phyloP scores from a whole-genome alignment of 495 filamentous ascomycete species.

The Lichenothelia convexa region DNA sequence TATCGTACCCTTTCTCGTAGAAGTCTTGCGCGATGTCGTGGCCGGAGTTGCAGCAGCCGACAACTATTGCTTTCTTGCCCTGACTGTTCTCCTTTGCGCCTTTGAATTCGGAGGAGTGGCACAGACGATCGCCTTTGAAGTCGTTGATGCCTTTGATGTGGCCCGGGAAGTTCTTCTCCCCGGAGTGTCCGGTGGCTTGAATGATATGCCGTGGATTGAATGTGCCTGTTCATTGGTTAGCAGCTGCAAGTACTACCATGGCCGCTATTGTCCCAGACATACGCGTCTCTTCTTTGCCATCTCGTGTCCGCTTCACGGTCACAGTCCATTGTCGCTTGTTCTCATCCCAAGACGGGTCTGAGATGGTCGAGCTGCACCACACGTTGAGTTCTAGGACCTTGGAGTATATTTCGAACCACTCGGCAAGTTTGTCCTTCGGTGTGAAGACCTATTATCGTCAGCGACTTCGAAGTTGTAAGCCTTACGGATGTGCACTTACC shows the following conservation, averaged over 20 bases:
- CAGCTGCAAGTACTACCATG: too few species aligned
- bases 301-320: constrained; percentile 32
- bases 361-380: constrained; percentile 44
- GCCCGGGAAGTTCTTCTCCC: constrained; percentile 45
- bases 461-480: too few species aligned
- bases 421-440: constrained; percentile 65
- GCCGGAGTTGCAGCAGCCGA: constrained; percentile 65
- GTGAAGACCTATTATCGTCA: too few species aligned
- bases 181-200: constrained; percentile 55
- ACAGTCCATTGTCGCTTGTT: constrained; percentile 40
- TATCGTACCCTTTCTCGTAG: constrained; percentile 62
- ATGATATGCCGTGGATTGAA: constrained; percentile 48
- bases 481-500: too few species aligned
- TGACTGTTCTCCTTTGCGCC: constrained; percentile 21
- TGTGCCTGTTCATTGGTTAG: too few species aligned
- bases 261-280: too few species aligned
- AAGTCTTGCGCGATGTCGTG: constrained; percentile 76
- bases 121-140: constrained; percentile 45
- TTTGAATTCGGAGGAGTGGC: constrained; percentile 51
- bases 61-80: constrained; percentile 54
- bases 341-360: constrained; percentile 34
- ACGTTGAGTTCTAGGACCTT: constrained; percentile 56
- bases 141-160: too few species aligned
- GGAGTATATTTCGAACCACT: constrained; percentile 61
- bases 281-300: too few species aligned